Conservation (phyloP, 345 rosid species). For the Eucalyptus sp. region DNA sequence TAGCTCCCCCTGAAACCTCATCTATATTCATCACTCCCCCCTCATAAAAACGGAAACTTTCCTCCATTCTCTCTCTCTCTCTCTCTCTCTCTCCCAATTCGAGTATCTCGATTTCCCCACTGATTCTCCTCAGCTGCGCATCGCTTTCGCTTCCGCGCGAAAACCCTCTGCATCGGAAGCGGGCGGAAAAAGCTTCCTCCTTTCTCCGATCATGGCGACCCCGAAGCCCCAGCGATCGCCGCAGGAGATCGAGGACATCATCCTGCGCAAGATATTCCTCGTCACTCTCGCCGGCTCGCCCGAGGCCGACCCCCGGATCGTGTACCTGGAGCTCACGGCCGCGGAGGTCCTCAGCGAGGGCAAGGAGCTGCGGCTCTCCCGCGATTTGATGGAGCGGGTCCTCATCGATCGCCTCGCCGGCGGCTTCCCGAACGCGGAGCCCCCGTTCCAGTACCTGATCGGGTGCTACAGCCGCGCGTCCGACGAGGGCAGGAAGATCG, state of each 20-base stretch:
- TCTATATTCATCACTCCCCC: not conserved
- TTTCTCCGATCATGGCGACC: constrained; percentile 34
- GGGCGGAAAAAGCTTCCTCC: not conserved
- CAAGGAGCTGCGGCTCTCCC: constrained; percentile 44
- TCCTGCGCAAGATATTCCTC: constrained; percentile 70
- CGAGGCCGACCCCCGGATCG: constrained; percentile 35
- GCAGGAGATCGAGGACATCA: constrained; percentile 77
- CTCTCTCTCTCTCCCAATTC: not conserved
- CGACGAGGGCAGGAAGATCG: constrained; percentile 77
- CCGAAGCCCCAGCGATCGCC: constrained; percentile 52
- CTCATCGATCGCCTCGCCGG: constrained; percentile 83
- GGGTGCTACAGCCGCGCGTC: constrained; percentile 70
- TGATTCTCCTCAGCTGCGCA: not conserved
- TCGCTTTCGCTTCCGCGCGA: not conserved
- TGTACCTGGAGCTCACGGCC: constrained; percentile 71
- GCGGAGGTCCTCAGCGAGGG: constrained; percentile 97
- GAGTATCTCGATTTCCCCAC: not conserved
- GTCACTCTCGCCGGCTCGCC: constrained; percentile 40
- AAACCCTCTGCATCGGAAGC: not conserved
- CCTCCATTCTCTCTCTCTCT: not conserved
- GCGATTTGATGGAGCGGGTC: constrained; percentile 71
- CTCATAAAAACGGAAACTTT: not conserved
- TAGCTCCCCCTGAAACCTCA: not conserved
- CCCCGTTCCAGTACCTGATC: constrained; percentile 56
- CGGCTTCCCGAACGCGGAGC: constrained; percentile 38